Conservation (phyloP, 176 grass and related monocot genomes). For the Echinochloa phyllopogon region DNA sequence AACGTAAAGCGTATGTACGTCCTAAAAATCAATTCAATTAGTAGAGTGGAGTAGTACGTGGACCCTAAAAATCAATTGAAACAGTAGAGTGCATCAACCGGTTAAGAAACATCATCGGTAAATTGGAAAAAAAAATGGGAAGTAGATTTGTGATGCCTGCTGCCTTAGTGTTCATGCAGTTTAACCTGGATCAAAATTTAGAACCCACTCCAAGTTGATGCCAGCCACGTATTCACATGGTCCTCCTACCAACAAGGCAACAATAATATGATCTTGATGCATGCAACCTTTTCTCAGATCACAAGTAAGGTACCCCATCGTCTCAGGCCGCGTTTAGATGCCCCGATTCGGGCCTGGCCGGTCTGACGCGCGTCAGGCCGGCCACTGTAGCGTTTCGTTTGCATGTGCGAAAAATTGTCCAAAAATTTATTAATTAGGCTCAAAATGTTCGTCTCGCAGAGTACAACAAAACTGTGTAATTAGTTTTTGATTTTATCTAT, state of each 20-base stretch:
- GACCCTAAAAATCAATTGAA: background rate
- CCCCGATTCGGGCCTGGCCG: no score
- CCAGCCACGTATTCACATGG: background rate
- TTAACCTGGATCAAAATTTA: background rate
- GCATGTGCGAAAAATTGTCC: no score
- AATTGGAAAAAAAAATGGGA: background rate
- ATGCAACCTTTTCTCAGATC: background rate
- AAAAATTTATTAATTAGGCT: no score
- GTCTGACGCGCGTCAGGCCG: no score
- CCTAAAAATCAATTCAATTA: background rate
- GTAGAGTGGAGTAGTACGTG: background rate
- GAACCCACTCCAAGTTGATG: background rate
- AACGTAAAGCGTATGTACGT: background rate
- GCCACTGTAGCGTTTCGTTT: no score
- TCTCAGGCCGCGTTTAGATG: no score
- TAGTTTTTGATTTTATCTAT: no score
- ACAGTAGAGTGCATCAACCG: background rate
- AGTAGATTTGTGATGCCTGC: background rate
- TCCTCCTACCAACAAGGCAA: background rate
- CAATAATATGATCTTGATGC: background rate
- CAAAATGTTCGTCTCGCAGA: no score
- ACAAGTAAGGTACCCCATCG: background rate
- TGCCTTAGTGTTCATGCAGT: background rate
- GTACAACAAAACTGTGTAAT: no score
- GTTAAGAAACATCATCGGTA: background rate